Conservation (phyloP, 768 basidiomycete species). For the Boletus pseudopeckii region DNA sequence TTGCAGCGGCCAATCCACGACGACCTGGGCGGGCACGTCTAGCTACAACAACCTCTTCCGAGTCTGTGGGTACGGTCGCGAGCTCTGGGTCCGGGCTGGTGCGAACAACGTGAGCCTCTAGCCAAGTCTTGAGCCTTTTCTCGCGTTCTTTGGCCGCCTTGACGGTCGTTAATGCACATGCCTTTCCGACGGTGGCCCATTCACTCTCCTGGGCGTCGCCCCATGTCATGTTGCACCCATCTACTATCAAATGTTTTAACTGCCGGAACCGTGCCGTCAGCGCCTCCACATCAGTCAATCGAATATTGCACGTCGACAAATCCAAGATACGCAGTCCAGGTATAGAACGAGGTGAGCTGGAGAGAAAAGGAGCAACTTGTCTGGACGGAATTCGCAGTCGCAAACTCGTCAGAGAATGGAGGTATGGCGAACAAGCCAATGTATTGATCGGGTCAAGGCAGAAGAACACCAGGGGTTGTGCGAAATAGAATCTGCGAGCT, state of each 20-base stretch:
- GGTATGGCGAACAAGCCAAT: conserved; percentile 43
- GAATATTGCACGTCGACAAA: conserved; percentile 65
- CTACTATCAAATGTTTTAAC: conserved; percentile 67
- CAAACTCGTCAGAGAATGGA: conserved; percentile 48
- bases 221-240: conserved; percentile 57
- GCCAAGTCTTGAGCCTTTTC: conserved; percentile 51
- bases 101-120: conserved; percentile 34
- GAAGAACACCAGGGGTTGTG: conserved; percentile 89
- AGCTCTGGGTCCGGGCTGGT: not conserved
- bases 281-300: conserved; percentile 50
- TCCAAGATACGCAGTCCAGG: conserved; percentile 64
- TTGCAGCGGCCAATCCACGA: conserved; percentile 61
- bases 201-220: conserved; percentile 49
- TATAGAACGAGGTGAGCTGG: conserved; percentile 26
- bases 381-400: conserved; percentile 72
- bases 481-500: conserved; percentile 44
- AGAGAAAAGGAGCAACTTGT: conserved; percentile 45
- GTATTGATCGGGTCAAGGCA: conserved; percentile 55
- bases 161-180: conserved; percentile 59
- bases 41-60: not conserved
- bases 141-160: conserved; percentile 65
- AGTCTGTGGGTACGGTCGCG: not conserved
- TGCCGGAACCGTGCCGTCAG: conserved; percentile 48
- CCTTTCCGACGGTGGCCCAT: conserved; percentile 59
- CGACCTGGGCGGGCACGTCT: conserved; percentile 44